Evolutionary conservation across 768 basidiomycete genomes (phyloP).

Genomic region (Ramaria rubella): DNA sequence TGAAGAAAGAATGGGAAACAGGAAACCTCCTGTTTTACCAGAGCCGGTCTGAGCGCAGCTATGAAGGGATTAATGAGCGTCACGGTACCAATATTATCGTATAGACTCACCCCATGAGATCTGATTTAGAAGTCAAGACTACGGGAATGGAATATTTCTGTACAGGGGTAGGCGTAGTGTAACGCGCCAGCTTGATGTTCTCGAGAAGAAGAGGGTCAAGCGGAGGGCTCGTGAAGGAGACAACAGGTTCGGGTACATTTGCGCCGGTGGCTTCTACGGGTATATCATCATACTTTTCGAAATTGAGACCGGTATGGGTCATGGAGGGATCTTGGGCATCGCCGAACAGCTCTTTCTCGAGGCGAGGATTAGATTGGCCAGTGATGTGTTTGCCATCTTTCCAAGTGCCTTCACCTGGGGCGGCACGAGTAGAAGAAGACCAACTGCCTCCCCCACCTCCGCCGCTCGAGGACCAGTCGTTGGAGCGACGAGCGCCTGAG

Average conservation of each 20-base stretch:
- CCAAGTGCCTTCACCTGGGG: slow-evolving; percentile 71
- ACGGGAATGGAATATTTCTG: slow-evolving; percentile 99
- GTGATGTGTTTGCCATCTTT: slow-evolving; percentile 81
- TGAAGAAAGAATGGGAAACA: slow-evolving; percentile 97
- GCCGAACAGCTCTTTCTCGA: slow-evolving; percentile 96
- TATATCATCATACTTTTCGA: slow-evolving; percentile 99
- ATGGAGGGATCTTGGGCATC: slow-evolving; percentile 78
- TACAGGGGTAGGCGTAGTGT: slow-evolving; percentile 93
- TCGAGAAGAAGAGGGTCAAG: slow-evolving; percentile 90
- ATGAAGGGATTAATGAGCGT: neutral
- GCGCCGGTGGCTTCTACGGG: slow-evolving; percentile 97
- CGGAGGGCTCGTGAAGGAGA: slow-evolving; percentile 79
- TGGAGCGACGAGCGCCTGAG: slow-evolving; percentile 35
- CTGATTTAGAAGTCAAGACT: slow-evolving; percentile 58
- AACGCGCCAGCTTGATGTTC: slow-evolving; percentile 90
- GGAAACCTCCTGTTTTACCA: slow-evolving; percentile 97
- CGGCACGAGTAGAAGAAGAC: slow-evolving; percentile 36
- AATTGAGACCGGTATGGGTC: slow-evolving; percentile 97
- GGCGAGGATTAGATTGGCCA: slow-evolving; percentile 76
- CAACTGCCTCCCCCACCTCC: slow-evolving; percentile 32
- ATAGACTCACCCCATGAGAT: slow-evolving; percentile 74
- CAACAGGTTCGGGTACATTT: slow-evolving; percentile 93
- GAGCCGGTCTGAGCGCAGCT: slow-evolving; percentile 81
- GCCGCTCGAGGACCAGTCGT: slow-evolving; percentile 24
- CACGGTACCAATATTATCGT: neutral